Conservation (phyloP, 2,329 filamentous ascomycete species). For the Fusarium goolgardi region DNA sequence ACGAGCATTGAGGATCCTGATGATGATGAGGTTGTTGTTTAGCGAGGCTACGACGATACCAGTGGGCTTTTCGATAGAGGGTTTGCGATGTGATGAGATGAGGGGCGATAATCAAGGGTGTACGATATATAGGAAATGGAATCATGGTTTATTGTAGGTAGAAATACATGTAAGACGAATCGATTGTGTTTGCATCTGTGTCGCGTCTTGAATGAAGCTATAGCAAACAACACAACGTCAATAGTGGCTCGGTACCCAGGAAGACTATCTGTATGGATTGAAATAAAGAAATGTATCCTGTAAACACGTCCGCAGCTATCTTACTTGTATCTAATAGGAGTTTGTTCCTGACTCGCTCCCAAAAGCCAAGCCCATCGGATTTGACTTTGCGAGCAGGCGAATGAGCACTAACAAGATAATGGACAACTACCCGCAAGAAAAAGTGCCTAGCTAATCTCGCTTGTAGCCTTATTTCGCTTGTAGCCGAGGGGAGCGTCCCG, state of each 20-base stretch:
- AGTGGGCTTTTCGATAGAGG: conserved; percentile 19
- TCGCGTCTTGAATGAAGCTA: neutral
- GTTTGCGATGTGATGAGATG: neutral
- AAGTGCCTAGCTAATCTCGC: conserved; percentile 15
- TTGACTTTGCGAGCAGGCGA: neutral
- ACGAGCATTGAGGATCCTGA: conserved; percentile 71
- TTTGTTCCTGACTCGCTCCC: neutral
- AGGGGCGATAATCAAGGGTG: conserved; percentile 32
- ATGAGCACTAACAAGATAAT: conserved; percentile 21
- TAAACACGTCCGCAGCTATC: neutral
- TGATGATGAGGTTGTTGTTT: conserved; percentile 62
- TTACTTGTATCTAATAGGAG: neutral
- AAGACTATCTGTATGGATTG: neutral
- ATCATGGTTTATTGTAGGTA: conserved; percentile 24
- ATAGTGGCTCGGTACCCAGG: neutral
- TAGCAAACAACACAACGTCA: neutral
- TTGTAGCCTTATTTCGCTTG: conserved; percentile 36
- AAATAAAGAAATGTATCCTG: neutral
- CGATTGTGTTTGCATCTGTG: neutral
- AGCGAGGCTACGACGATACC: conserved; percentile 38
- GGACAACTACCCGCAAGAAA: neutral
- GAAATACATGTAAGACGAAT: conserved; percentile 26
- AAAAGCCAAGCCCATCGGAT: neutral
- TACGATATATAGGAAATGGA: conserved; percentile 27
- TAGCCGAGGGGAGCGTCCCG: conserved; percentile 27